Percentiles rank a stretch among this genome's conserved stretches.
Conservation (phyloP, 2,329 filamentous ascomycete genomes). For the Nothomitra cinnamomea region DNA sequence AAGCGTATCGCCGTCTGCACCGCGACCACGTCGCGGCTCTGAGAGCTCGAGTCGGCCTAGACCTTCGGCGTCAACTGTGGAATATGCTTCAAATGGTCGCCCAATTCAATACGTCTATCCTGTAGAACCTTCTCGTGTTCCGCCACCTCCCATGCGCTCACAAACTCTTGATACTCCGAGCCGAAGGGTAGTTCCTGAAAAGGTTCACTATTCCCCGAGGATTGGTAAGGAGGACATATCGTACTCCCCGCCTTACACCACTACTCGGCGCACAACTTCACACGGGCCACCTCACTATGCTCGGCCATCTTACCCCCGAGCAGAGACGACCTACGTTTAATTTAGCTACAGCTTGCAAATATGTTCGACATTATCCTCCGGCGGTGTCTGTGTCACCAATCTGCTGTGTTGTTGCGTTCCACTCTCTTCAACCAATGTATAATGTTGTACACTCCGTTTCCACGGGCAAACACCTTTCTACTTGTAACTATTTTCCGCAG, state of each 20-base stretch:
- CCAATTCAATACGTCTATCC: neutral
- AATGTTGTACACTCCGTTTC: conserved; percentile 1
- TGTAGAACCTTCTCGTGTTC: neutral
- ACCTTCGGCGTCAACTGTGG: neutral
- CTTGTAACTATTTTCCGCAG: neutral
- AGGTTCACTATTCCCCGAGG: neutral
- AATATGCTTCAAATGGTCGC: neutral
- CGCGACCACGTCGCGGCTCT: neutral
- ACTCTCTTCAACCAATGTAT: neutral
- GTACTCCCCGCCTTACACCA: neutral
- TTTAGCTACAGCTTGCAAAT: neutral
- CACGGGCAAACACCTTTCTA: conserved; percentile 3
- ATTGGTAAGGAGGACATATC: neutral
- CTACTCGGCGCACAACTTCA: neutral
- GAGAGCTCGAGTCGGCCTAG: neutral
- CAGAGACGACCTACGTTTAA: neutral
- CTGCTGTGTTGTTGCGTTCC: neutral
- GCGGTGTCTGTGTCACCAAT: neutral
- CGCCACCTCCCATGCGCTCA: neutral
- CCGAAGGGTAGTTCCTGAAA: neutral
- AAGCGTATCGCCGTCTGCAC: neutral
- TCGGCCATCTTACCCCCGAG: neutral
- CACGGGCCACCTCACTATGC: neutral
- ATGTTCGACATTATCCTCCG: neutral
- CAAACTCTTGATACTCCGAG: neutral